A percentile compares a stretch with the other conserved stretches of the same genome.
Conservation (phyloP, 768 basidiomycete species). For the Podaxis sp. region DNA sequence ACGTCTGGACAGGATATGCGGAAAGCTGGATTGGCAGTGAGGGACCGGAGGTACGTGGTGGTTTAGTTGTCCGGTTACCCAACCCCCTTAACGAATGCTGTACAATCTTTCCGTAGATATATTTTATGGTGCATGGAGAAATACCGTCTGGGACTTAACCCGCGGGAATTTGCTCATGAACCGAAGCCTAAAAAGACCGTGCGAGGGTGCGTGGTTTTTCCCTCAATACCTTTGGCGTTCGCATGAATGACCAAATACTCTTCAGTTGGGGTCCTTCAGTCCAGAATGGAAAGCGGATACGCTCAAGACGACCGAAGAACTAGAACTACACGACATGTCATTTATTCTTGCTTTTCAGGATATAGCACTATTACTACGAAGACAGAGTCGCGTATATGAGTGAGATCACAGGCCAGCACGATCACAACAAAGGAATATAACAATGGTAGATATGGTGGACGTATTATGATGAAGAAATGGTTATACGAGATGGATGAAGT, state of each 20-base stretch:
- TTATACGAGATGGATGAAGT: background rate
- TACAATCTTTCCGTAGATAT: constrained; percentile 48
- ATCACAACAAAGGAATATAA: background rate
- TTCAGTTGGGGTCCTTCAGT: constrained; percentile 71
- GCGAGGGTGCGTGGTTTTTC: constrained; percentile 59
- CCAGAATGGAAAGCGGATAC: constrained; percentile 73
- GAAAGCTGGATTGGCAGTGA: constrained; percentile 61
- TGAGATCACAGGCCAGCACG: background rate
- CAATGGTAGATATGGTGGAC: background rate
- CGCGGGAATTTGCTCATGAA: constrained; percentile 63
- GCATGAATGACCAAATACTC: background rate
- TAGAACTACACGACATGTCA: constrained; percentile 15
- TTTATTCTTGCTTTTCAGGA: background rate
- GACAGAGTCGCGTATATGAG: background rate
- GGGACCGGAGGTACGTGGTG: constrained; percentile 64
- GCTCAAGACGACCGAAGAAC: constrained; percentile 52
- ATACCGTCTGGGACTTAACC: constrained; percentile 55
- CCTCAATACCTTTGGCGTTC: background rate
- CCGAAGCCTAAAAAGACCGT: constrained; percentile 70
- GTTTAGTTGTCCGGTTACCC: background rate
- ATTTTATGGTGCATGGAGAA: constrained; percentile 86
- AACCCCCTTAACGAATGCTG: background rate
- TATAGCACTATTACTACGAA: background rate
- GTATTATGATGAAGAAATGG: no score
- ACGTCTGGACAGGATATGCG: constrained; percentile 55